A percentile compares a stretch with the other conserved stretches of the same genome.
Evolutionary conservation across 2,329 filamentous ascomycete genomes (phyloP).

Genomic region (Hymenoscyphus repandus): DNA sequence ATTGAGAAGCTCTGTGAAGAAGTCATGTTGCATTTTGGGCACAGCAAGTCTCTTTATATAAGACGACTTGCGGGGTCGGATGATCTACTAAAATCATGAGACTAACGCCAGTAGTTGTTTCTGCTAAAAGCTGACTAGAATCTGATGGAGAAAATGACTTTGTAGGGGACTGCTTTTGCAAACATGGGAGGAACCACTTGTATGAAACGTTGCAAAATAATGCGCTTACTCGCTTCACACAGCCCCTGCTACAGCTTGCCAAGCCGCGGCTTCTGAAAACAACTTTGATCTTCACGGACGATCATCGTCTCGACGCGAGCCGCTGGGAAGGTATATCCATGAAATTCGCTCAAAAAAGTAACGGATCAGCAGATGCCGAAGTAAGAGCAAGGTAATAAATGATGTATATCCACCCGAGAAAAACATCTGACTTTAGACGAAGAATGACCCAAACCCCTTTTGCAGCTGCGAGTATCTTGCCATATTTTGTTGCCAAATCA

Average conservation of each 20-base stretch:
- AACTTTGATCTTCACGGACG: too few relatives aligned
- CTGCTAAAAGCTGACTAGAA: too few relatives aligned
- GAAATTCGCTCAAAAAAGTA: too few relatives aligned
- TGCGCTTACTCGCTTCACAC: too few relatives aligned
- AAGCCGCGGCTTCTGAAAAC: too few relatives aligned
- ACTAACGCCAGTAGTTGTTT: too few relatives aligned
- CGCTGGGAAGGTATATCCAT: too few relatives aligned
- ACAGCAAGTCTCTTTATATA: background rate
- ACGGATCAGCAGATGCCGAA: background rate
- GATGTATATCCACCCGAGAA: background rate
- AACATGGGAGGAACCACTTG: slow-evolving; percentile 5
- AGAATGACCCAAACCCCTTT: too few relatives aligned
- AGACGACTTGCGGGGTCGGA: background rate
- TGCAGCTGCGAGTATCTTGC: background rate
- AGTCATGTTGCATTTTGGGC: slow-evolving; percentile 1
- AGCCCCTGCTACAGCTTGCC: too few relatives aligned
- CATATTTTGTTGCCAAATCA: background rate
- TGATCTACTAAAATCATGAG: background rate
- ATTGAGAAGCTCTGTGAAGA: background rate
- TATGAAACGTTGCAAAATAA: slow-evolving; percentile 1
- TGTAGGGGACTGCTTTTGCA: background rate
- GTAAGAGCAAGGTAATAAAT: background rate
- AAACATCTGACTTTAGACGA: too few relatives aligned
- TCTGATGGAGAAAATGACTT: background rate
- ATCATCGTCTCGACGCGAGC: too few relatives aligned